phyloP scores from a whole-genome alignment of 495 filamentous ascomycete genomes.

The Penicillium salamii region DNA sequence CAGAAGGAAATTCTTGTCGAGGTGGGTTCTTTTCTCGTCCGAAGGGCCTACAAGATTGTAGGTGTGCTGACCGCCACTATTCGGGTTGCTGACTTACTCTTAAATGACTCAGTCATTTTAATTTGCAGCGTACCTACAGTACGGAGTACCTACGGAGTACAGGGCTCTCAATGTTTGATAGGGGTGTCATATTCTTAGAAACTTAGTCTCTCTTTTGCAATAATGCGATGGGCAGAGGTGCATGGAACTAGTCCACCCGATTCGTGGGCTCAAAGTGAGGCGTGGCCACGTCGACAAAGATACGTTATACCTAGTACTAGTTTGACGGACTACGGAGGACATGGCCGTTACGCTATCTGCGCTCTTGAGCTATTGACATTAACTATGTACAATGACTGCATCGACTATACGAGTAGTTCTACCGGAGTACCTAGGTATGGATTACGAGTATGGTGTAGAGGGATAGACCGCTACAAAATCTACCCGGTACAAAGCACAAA shows the following conservation, averaged over 20 bases:
- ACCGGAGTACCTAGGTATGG: too few relatives aligned
- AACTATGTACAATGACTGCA: too few relatives aligned
- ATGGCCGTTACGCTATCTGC: too few relatives aligned
- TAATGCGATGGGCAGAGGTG: constrained; percentile 5
- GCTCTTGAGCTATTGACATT: too few relatives aligned
- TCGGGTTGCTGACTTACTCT: too few relatives aligned
- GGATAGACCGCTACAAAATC: background rate
- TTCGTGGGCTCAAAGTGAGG: constrained; percentile 10
- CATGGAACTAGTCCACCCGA: constrained; percentile 2
- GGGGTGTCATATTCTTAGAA: background rate
- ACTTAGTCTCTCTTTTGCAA: background rate
- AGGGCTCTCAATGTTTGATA: background rate
- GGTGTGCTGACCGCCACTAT: constrained; percentile 23
- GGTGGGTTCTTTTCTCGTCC: background rate
- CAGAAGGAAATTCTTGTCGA: background rate
- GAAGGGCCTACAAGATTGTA: background rate
- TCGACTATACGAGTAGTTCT: too few relatives aligned
- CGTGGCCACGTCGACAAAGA: constrained; percentile 3
- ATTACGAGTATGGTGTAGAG: too few relatives aligned
- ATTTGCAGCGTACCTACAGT: too few relatives aligned
- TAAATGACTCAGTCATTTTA: too few relatives aligned
- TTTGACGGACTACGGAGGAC: too few relatives aligned
- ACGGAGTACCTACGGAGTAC: too few relatives aligned
- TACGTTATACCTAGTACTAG: background rate
- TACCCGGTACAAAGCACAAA: background rate